Conservation (phyloP, 2,329 filamentous ascomycete species). For the Chaetomium sp. region DNA sequence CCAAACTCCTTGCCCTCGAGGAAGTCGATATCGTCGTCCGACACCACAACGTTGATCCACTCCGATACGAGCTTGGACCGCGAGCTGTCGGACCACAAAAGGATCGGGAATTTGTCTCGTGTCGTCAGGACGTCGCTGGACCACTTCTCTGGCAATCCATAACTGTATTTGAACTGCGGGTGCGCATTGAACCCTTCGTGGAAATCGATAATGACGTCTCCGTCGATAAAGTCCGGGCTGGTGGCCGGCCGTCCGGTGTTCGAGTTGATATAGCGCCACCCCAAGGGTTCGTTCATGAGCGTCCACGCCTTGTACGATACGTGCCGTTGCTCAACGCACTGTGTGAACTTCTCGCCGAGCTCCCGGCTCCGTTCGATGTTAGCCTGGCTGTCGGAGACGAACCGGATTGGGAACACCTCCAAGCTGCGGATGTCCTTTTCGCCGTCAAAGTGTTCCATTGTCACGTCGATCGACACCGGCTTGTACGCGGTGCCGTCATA, state of each 20-base stretch:
- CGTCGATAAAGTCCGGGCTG: neutral
- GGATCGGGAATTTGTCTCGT: conserved; percentile 3
- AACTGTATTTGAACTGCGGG: conserved; percentile 1
- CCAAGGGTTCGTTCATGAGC: neutral
- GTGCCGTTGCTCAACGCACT: neutral
- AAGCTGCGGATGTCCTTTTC: neutral
- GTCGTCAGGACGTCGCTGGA: neutral
- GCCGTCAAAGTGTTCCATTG: neutral
- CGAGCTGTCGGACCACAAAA: neutral
- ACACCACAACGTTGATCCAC: neutral
- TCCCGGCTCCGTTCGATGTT: neutral
- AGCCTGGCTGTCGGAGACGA: neutral
- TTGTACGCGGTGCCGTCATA: neutral
- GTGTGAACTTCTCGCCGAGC: neutral
- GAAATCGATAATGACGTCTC: conserved; percentile 4
- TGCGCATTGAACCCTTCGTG: neutral
- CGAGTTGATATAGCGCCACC: neutral
- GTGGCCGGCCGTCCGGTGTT: neutral
- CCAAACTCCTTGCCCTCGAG: neutral
- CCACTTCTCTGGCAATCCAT: neutral
- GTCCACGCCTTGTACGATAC: conserved; percentile 1
- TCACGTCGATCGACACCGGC: neutral
- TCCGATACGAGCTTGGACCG: neutral
- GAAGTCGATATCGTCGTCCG: conserved; percentile 1
- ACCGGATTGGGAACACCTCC: neutral